Percentiles rank a stretch among this genome's conserved stretches.
Conservation (phyloP, 768 basidiomycete genomes). For the Psilocybe tampanensis region DNA sequence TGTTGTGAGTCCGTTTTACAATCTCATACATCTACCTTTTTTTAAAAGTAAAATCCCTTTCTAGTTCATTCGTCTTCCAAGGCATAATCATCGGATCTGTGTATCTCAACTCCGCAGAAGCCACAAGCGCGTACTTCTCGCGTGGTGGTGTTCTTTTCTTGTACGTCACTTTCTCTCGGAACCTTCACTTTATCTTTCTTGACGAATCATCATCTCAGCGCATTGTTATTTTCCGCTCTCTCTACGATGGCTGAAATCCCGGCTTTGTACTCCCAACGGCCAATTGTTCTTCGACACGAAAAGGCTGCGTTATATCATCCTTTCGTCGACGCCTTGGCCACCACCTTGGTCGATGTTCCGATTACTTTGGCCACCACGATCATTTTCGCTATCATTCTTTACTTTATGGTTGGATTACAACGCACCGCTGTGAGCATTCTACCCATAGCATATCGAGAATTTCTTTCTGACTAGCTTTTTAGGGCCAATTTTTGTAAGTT, state of each 20-base stretch:
- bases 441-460: background rate
- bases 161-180: slow-evolving; percentile 35
- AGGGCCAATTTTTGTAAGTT: slow-evolving; percentile 62
- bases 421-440: slow-evolving; percentile 30
- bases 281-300: slow-evolving; percentile 59
- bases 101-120: slow-evolving; percentile 57
- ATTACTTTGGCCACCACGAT: slow-evolving; percentile 47
- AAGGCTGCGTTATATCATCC: slow-evolving; percentile 59
- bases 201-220: slow-evolving; percentile 31
- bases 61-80: slow-evolving; percentile 55
- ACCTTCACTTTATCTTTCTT: background rate
- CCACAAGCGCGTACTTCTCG: slow-evolving; percentile 69
- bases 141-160: slow-evolving; percentile 81
- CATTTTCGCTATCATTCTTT: slow-evolving; percentile 53
- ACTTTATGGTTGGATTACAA: slow-evolving; percentile 66
- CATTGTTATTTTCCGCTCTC: slow-evolving; percentile 61
- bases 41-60: background rate
- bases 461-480: background rate
- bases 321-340: slow-evolving; percentile 43
- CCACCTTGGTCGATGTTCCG: slow-evolving; percentile 64
- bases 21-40: background rate
- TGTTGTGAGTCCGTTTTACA: slow-evolving; percentile 25
- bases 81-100: slow-evolving; percentile 60
- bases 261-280: slow-evolving; percentile 58
- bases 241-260: slow-evolving; percentile 68